Conservation (phyloP, 192 early-diverging fungal genomes). For the Linderina pennispora region DNA sequence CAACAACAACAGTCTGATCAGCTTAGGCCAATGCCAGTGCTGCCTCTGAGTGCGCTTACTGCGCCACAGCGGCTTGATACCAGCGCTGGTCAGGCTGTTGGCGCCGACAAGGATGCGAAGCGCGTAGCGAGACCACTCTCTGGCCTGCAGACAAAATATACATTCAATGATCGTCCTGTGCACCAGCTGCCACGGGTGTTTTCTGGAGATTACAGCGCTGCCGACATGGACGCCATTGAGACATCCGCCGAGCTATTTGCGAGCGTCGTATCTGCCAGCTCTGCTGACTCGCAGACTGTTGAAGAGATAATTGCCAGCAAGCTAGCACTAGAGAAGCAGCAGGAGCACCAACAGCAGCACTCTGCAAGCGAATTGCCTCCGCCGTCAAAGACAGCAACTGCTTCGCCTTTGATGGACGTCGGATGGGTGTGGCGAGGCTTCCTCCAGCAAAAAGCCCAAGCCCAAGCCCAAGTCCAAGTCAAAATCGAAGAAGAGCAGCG, state of each 20-base stretch:
- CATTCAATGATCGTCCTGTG: slow-evolving; percentile 25
- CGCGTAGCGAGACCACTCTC: slow-evolving; percentile 19
- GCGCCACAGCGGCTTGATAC: neutral
- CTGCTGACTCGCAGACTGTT: slow-evolving; percentile 24
- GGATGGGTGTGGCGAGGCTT: no score
- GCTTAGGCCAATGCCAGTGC: no score
- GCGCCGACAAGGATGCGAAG: neutral
- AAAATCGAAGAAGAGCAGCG: no score
- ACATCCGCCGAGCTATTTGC: slow-evolving; percentile 28
- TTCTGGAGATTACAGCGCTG: slow-evolving; percentile 34
- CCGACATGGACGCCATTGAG: slow-evolving; percentile 35
- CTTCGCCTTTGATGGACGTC: no score
- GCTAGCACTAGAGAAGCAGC: slow-evolving; percentile 3
- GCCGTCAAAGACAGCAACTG: no score
- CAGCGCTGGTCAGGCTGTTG: neutral
- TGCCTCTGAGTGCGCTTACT: no score
- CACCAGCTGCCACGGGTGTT: slow-evolving; percentile 41
- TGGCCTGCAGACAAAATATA: slow-evolving; percentile 24
- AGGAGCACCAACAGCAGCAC: neutral
- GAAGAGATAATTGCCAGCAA: slow-evolving; percentile 39
- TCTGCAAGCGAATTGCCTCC: no score
- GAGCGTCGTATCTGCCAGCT: slow-evolving; percentile 18
- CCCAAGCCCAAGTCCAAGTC: no score
- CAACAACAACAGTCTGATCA: no score
- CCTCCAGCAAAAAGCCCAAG: no score